Base-by-base conservation (phyloP, 73 alveolate genomes). In the Tetrahymena elliotti region DNA sequence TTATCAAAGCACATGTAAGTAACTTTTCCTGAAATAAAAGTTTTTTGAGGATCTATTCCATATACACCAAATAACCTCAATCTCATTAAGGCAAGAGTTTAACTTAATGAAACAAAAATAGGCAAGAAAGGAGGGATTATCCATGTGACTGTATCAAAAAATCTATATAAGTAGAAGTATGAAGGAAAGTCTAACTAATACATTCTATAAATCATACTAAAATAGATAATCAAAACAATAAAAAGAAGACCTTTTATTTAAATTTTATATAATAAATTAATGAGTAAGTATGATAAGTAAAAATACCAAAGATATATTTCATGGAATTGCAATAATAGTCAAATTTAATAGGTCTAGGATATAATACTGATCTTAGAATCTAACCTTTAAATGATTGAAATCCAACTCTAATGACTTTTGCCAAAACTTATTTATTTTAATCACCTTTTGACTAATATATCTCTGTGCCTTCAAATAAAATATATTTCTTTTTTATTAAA, bases 121-220 rank as follows among this genome's bases (percentile, higher is more conserved):
- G 96, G 96, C 83, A 94, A 38, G 54, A 94, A 94, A 33, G 96
- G 96, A 5, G 96, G 96, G 7, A 94, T 94, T 24, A 94, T 83
- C 96, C 96, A 94, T 15, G 93, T 93, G 4, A 94, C 93, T 36
- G 83, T 84, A 35, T 94, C 96, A 27, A 94, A 53, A 20, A 88
- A 84, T 88, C 96, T 94, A 16, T 84, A 92, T 5, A 94, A 93
- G 52, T 84, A 88, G 35, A 84, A 33, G 35, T 92, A 38, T 33
- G 52, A 31, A 38, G 47, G 31, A 38, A 84, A 94, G 7, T 88
- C 95, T 53, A 94, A 38, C 22, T 84, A 41, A 35, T 84, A 34
- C 47, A 83, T 83, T 35, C 37, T 0, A 11, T 38, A 68, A 20
- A 94, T 36, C 34, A 38, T 52, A 41, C 83, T 39, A 36, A 68